A percentile compares a stretch with the other conserved stretches of the same genome.
Conservation (phyloP, 2,329 filamentous ascomycete species). For the Lojkania enalia region DNA sequence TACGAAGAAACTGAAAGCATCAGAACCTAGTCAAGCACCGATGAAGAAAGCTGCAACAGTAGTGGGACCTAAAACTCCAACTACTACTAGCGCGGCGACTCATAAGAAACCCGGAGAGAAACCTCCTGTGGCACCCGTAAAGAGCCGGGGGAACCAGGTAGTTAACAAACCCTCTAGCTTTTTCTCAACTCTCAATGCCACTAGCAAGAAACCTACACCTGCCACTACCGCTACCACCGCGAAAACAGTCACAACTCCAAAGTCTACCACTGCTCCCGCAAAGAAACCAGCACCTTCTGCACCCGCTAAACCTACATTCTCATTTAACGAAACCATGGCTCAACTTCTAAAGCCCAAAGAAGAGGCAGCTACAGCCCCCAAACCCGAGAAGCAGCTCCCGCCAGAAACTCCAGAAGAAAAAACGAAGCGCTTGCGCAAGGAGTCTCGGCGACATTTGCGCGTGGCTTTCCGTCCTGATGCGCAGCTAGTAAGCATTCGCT, state of each 20-base stretch:
- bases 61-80: constrained; percentile 14
- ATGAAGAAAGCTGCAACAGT: constrained; percentile 23
- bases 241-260: constrained; percentile 28
- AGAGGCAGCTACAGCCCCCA: constrained; percentile 49
- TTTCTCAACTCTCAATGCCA: constrained; percentile 52
- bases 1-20: constrained; percentile 36
- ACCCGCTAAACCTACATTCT: constrained; percentile 39
- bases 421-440: constrained; percentile 70
- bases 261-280: constrained; percentile 22
- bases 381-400: constrained; percentile 57
- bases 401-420: constrained; percentile 70
- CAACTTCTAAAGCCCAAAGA: constrained; percentile 59
- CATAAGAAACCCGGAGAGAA: constrained; percentile 38
- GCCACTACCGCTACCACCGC: constrained; percentile 24
- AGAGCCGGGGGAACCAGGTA: constrained; percentile 41
- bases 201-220: constrained; percentile 47
- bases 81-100: constrained; percentile 14
- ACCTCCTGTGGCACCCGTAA: constrained; percentile 27
- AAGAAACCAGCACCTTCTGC: constrained; percentile 32
- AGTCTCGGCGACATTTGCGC: constrained; percentile 68
- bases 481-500: constrained; percentile 66
- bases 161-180: constrained; percentile 51
- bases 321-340: constrained; percentile 47
- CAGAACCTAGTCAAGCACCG: constrained; percentile 19
- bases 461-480: constrained; percentile 72